Evolutionary conservation across 257 asterid species (phyloP).

Genomic region (Dorcoceras hygrometricum): DNA sequence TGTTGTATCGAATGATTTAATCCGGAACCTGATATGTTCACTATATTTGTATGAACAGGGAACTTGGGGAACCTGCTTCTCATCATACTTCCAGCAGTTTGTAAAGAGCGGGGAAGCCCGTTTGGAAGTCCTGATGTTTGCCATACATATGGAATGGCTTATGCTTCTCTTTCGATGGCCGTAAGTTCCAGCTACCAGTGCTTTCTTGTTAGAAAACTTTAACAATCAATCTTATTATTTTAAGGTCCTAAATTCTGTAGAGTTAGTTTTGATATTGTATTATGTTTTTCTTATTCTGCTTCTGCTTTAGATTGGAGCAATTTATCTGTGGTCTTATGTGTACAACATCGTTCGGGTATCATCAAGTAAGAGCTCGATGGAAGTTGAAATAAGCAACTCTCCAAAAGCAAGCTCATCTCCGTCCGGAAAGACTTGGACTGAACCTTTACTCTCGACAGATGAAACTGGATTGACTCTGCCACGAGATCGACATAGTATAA

Average conservation of each 20-base stretch:
- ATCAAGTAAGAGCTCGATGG: slow-evolving; percentile 47
- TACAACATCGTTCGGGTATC: slow-evolving; percentile 73
- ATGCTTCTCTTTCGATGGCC: slow-evolving; percentile 92
- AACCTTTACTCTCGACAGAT: slow-evolving; percentile 58
- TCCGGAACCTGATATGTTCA: slow-evolving; percentile 6
- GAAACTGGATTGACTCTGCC: slow-evolving; percentile 40
- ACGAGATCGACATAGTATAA: slow-evolving; percentile 27
- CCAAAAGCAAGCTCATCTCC: slow-evolving; percentile 35
- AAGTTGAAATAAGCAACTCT: slow-evolving; percentile 47
- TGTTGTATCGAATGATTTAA: background rate
- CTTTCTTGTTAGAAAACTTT: background rate
- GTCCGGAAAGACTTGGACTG: slow-evolving; percentile 32
- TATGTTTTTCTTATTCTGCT: slow-evolving; percentile 16
- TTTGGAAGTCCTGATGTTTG: slow-evolving; percentile 73
- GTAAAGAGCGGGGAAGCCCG: slow-evolving; percentile 87
- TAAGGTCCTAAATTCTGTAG: background rate
- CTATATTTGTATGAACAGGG: slow-evolving; percentile 40
- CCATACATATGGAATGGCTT: slow-evolving; percentile 64
- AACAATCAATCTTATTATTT: background rate
- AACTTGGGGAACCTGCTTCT: slow-evolving; percentile 84
- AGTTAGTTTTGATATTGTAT: background rate
- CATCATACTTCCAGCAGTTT: slow-evolving; percentile 86
- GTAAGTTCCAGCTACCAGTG: slow-evolving; percentile 39
- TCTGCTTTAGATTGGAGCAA: slow-evolving; percentile 65
- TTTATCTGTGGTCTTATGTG: slow-evolving; percentile 78